Conservation (phyloP, 768 basidiomycete species). For the Astraeus odoratus region DNA sequence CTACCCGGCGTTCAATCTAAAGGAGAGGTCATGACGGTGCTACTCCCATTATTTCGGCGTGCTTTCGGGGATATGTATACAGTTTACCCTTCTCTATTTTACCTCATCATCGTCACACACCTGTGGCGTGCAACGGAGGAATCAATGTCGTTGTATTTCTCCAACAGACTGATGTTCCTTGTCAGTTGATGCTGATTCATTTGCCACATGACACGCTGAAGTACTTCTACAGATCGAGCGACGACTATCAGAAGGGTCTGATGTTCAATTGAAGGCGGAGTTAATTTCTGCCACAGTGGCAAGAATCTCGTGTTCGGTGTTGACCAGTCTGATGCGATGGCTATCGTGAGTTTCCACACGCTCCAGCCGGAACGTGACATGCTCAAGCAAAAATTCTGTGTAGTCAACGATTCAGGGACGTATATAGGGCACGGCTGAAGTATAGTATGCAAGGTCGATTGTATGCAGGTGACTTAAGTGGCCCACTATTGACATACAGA, state of each 20-base stretch:
- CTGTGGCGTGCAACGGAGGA: slow-evolving; percentile 16
- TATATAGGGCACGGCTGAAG: slow-evolving; percentile 14
- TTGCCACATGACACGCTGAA: neutral
- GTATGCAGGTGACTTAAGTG: slow-evolving; percentile 8
- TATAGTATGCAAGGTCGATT: slow-evolving; percentile 17
- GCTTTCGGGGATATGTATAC: slow-evolving; percentile 17
- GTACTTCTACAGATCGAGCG: slow-evolving; percentile 15
- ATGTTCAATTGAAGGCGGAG: neutral
- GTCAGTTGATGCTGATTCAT: slow-evolving; percentile 5
- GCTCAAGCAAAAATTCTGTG: neutral
- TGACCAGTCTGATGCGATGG: slow-evolving; percentile 13
- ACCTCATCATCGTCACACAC: slow-evolving; percentile 3
- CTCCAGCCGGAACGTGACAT: too few relatives aligned
- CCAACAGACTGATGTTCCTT: slow-evolving; percentile 15
- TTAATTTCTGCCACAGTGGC: slow-evolving; percentile 10
- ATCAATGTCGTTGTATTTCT: slow-evolving; percentile 16
- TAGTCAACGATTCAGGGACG: slow-evolving; percentile 3
- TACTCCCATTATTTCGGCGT: slow-evolving; percentile 7
- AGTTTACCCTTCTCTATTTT: slow-evolving; percentile 16
- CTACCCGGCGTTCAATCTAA: slow-evolving; percentile 6
- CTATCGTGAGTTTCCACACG: slow-evolving; percentile 10
- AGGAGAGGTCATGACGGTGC: slow-evolving; percentile 1
- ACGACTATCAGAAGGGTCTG: slow-evolving; percentile 4
- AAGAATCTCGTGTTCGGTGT: slow-evolving; percentile 11
- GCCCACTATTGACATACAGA: neutral